Base-by-base conservation (phyloP, 2,329 filamentous ascomycete species). In the Davidsoniella virescens region DNA sequence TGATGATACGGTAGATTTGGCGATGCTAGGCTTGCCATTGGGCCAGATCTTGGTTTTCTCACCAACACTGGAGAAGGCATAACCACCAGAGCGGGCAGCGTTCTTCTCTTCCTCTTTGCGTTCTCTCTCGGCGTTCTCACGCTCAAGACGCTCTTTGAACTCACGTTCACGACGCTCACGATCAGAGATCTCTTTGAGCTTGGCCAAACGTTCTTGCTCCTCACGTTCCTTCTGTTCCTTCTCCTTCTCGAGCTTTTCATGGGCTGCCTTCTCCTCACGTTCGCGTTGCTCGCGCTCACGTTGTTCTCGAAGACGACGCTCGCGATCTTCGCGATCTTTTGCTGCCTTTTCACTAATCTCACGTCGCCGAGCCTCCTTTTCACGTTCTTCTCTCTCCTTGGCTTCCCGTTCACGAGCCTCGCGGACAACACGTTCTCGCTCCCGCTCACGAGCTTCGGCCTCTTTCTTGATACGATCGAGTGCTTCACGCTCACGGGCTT, bases 21-120 rank as follows among this genome's bases (percentile, higher is more conserved):
- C 57, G 38, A 57, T 58, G 4, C 51, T 69, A 50, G 70, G 78
- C 55, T 70, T 72, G 56, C 73, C 78, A 58, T 73, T 77, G 5
- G 80, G 80, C 74, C 82, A 85, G 57, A 79, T 79, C 63, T 78
- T 82, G 46, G 73, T 80, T 64, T 72, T 79, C 63, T 85, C 81
- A 47, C 81, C 81, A 18, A 80, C 73, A 29, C 76, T 72, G 50
- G 73, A 77, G 63, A 68, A 81, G 52, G 78, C 77, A 58, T 82
- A 81, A 69, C 56, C 62, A 57, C 55, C 58, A 57, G 47, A 20
- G 57, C 59, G 42, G 56, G 59, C 44, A 45, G 56, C 53, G 16
- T 58, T 59, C 51, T 56, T 61, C 52, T 61, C 54, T 52, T 59
- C 56, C 52, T 58, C 58, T 37, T 54, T 56, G 43, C 59, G 54